Evolutionary conservation across 202 grass and related monocot species (phyloP).

Genomic region (Panicum virgatum): DNA sequence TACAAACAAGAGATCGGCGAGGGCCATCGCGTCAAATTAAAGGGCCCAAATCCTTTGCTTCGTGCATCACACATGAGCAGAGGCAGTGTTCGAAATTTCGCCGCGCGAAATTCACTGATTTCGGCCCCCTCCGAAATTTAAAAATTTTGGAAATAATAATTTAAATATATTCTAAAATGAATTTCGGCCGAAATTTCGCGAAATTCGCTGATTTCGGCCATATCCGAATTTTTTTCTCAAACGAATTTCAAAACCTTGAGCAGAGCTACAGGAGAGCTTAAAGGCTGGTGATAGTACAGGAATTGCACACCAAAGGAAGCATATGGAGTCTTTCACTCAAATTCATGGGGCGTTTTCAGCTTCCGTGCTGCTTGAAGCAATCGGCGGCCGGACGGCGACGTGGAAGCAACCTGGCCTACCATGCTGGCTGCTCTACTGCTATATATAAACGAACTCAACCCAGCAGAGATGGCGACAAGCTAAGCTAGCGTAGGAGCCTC

Average conservation of each 20-base stretch:
- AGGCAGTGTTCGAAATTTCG: too few relatives aligned
- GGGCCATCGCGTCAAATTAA: background rate
- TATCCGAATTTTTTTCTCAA: too few relatives aligned
- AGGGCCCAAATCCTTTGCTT: background rate
- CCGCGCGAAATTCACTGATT: too few relatives aligned
- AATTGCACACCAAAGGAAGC: background rate
- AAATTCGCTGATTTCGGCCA: too few relatives aligned
- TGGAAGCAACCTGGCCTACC: background rate
- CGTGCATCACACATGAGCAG: too few relatives aligned
- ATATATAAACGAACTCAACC: background rate
- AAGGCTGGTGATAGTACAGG: background rate
- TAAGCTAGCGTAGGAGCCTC: background rate
- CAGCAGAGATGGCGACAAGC: background rate
- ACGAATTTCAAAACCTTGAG: too few relatives aligned
- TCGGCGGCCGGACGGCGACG: background rate
- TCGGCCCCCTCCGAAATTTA: too few relatives aligned
- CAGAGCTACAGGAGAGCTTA: too few relatives aligned
- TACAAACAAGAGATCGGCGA: background rate
- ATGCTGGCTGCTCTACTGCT: background rate
- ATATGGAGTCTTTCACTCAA: background rate
- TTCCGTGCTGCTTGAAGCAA: background rate
- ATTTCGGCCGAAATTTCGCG: too few relatives aligned
- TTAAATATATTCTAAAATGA: too few relatives aligned
- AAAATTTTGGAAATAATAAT: too few relatives aligned
- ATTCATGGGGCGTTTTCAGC: background rate